Base-by-base conservation (phyloP, 352 stramenopile genomes). In the Phytophthora sp. region DNA sequence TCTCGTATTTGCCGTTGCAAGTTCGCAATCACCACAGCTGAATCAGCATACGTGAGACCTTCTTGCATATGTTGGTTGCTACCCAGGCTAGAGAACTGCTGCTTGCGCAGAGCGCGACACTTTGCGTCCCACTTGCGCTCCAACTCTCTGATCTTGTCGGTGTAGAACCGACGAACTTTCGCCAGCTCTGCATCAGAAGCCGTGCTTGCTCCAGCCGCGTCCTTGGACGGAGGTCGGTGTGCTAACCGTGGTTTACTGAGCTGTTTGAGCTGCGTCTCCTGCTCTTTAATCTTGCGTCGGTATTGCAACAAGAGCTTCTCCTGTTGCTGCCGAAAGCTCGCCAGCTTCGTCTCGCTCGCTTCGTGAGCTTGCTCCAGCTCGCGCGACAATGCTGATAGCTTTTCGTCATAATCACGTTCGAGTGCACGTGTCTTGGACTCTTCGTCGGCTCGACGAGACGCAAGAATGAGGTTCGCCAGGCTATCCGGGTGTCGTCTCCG, bases 321-420 rank as follows among this genome's bases (percentile, higher is more conserved):
- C 53, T 94, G 86, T 51, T 93, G 88, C 42, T 94, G 88, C 0
- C 86, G 82, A 66, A 93, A 94, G 20, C 76, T 81, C 16, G 73
- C 71, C 15, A 94, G 58, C 53, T 82, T 91, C 20, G 64, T 80
- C 49, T 91, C 82, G 46, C 82, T 81, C 6, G 63, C 21, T 24
- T 76, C 57, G n/a, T 91, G 73, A 13, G 77, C 44, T 46, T 74
- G 53, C 26, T 89, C 79, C 24, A 93, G 57, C 31, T 94, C 77
- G 2, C 67, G 58, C 15, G 77, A 66, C 35, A 91, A 49, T 9
- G 68, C 71, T 21, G 59, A 51, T 16, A 95, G 11, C 33, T 86
- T 72, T 9, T 70, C 54, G 24, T 82, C 36, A 18, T 83, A 80
- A 4, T 79, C 55, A 12, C 57, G 54, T 7, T 79, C 58, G 15